These are phyloP conservation scores for Thraustochytrium sp. DNA, from an alignment of 352 stramenopile genomes.

Conservation along the genomic window DNA sequence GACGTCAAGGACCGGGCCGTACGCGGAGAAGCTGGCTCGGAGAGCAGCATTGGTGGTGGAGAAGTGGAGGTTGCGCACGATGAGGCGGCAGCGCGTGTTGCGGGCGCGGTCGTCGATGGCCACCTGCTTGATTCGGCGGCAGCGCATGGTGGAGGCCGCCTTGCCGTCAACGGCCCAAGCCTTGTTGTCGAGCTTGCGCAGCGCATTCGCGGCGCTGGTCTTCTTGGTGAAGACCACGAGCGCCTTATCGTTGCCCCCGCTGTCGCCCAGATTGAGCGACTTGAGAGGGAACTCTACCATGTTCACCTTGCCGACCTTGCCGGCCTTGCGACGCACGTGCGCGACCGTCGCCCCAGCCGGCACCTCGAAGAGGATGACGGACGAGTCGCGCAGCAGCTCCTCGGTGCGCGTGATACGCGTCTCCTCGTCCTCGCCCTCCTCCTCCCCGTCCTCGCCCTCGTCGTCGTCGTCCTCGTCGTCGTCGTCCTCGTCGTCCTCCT, in stretches of 20 bases:
- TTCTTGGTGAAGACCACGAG: constrained; percentile 44
- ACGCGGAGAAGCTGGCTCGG: neutral
- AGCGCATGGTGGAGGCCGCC: neutral
- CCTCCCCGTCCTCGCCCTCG: neutral
- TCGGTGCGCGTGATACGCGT: neutral
- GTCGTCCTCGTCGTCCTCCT: neutral
- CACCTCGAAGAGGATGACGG: constrained; percentile 14
- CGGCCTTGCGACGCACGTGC: constrained; percentile 21
- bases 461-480: too few relatives aligned
- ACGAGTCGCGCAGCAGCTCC: constrained; percentile 23
- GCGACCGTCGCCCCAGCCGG: neutral
- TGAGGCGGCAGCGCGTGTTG: constrained; percentile 26
- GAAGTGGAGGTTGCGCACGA: constrained; percentile 48
- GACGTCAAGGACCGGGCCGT: constrained; percentile 43
- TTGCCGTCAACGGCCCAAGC: neutral
- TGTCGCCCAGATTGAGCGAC: neutral
- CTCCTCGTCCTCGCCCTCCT: neutral
- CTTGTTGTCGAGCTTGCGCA: constrained; percentile 18
- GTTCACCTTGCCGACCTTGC: constrained; percentile 40
- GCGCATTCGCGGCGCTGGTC: neutral
- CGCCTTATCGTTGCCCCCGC: neutral
- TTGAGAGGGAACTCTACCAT: constrained; percentile 20
- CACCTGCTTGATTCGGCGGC: neutral
- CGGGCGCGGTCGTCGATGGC: neutral
- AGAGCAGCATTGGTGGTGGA: neutral